Conservation (phyloP, 371 early-diverging fungal genomes). For the Rhizomucor pusillus region DNA sequence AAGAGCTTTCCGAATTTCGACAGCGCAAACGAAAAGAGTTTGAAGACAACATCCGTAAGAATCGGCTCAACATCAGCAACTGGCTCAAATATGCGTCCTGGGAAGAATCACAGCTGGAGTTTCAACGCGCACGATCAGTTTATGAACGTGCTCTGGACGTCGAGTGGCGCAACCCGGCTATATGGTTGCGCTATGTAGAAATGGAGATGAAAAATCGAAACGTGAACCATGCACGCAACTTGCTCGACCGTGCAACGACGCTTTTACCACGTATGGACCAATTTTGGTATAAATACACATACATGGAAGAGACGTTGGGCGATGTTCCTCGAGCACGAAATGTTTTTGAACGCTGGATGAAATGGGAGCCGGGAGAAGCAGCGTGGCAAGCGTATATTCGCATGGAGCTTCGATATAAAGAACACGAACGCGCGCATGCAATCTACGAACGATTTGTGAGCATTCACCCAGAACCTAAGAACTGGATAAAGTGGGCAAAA, state of each 20-base stretch:
- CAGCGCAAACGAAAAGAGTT: slow-evolving; percentile 90
- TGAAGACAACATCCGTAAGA: slow-evolving; percentile 89
- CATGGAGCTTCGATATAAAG: slow-evolving; percentile 88
- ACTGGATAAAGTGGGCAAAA: slow-evolving; percentile 95
- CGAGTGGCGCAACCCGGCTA: slow-evolving; percentile 79
- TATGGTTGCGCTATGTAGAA: slow-evolving; percentile 94
- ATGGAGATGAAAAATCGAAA: slow-evolving; percentile 97
- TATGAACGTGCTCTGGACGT: slow-evolving; percentile 92
- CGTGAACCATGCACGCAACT: slow-evolving; percentile 89
- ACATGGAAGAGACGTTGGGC: slow-evolving; percentile 96
- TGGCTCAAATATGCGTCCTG: slow-evolving; percentile 96
- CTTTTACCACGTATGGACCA: slow-evolving; percentile 91
- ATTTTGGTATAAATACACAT: slow-evolving; percentile 98
- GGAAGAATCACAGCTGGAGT: slow-evolving; percentile 91
- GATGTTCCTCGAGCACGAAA: slow-evolving; percentile 88
- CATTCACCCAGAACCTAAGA: slow-evolving; percentile 89
- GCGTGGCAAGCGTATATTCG: slow-evolving; percentile 95
- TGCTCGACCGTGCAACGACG: slow-evolving; percentile 89
- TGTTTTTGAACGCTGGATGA: slow-evolving; percentile 98
- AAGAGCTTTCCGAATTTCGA: slow-evolving; percentile 90
- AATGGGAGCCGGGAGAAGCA: slow-evolving; percentile 92
- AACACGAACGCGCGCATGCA: slow-evolving; percentile 78
- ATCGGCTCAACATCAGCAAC: slow-evolving; percentile 78
- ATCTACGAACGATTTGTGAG: slow-evolving; percentile 86
- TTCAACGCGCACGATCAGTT: slow-evolving; percentile 85